Percentiles rank a stretch among this genome's conserved stretches.
Conservation (phyloP, 352 stramenopile genomes). For the Pythium phragmiticola region DNA sequence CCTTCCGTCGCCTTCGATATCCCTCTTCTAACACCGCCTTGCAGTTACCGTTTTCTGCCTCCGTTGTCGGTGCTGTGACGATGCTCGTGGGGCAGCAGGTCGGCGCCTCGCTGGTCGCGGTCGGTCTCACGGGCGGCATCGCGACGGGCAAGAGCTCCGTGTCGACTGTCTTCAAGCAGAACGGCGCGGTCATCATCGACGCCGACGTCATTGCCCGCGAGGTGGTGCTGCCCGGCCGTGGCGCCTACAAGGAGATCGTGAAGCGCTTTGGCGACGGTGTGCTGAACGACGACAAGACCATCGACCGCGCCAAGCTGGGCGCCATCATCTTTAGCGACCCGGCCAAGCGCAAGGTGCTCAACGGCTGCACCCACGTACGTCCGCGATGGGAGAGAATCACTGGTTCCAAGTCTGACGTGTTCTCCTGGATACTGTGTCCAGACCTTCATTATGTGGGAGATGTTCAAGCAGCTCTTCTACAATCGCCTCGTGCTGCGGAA, state of each 20-base stretch:
- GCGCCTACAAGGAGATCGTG: conserved; percentile 80
- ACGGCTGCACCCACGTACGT: conserved; percentile 70
- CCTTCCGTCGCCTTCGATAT: not conserved
- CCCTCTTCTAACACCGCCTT: not conserved
- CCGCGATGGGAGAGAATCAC: not conserved
- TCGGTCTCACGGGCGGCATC: conserved; percentile 84
- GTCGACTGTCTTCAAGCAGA: conserved; percentile 51
- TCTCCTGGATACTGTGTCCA: conserved; percentile 4
- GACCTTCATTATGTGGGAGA: conserved; percentile 87
- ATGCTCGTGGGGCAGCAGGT: conserved; percentile 45
- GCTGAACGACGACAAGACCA: conserved; percentile 72
- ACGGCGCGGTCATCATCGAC: conserved; percentile 76
- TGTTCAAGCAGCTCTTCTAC: conserved; percentile 85
- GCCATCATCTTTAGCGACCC: conserved; percentile 84
- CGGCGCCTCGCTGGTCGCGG: conserved; percentile 59
- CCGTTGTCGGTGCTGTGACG: conserved; percentile 23
- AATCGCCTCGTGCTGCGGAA: conserved; percentile 65
- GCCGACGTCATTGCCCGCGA: conserved; percentile 77
- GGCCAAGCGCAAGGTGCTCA: conserved; percentile 68
- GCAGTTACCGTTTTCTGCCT: conserved; percentile 36
- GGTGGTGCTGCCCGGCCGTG: conserved; percentile 71
- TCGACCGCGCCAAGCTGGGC: conserved; percentile 83
- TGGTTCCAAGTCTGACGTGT: too few species aligned
- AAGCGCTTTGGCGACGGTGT: conserved; percentile 63
- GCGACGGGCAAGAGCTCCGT: conserved; percentile 85